phyloP scores from a whole-genome alignment of 345 rosid genomes.

The Microthlaspi erraticum region DNA sequence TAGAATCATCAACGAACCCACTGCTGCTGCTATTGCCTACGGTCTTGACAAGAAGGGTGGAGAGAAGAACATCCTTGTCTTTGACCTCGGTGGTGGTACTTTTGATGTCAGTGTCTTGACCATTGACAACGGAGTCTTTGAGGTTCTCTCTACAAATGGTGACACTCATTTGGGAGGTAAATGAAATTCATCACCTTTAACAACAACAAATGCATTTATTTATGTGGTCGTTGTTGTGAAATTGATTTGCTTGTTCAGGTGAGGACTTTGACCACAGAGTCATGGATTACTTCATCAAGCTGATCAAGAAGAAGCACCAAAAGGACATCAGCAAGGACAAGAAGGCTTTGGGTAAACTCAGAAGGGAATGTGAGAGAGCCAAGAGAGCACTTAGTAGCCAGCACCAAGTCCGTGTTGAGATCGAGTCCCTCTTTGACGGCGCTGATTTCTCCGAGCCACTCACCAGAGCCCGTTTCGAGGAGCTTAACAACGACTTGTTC shows the following conservation, averaged over 20 bases:
- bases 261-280: conserved; percentile 97
- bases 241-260: conserved; percentile 52
- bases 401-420: conserved; percentile 99
- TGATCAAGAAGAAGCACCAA: conserved; percentile 96
- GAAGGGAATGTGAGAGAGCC: conserved; percentile 96
- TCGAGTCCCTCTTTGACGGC: conserved; percentile 93
- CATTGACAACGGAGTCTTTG: conserved; percentile 94
- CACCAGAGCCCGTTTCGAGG: conserved; percentile 97
- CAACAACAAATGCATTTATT: neutral
- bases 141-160: conserved; percentile 96
- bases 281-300: conserved; percentile 97
- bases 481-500: conserved; percentile 93
- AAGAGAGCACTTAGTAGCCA: conserved; percentile 99
- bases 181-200: neutral
- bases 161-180: conserved; percentile 99
- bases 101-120: conserved; percentile 97
- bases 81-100: conserved; percentile 98
- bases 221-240: conserved; percentile 20
- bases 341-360: conserved; percentile 89
- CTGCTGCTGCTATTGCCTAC: conserved; percentile 98
- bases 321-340: conserved; percentile 98
- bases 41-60: conserved; percentile 98
- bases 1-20: conserved; percentile 95
- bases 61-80: conserved; percentile 98
- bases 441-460: conserved; percentile 95